Evolutionary conservation across 2,329 filamentous ascomycete species (phyloP).

Genomic region (Dactylellina sp.): DNA sequence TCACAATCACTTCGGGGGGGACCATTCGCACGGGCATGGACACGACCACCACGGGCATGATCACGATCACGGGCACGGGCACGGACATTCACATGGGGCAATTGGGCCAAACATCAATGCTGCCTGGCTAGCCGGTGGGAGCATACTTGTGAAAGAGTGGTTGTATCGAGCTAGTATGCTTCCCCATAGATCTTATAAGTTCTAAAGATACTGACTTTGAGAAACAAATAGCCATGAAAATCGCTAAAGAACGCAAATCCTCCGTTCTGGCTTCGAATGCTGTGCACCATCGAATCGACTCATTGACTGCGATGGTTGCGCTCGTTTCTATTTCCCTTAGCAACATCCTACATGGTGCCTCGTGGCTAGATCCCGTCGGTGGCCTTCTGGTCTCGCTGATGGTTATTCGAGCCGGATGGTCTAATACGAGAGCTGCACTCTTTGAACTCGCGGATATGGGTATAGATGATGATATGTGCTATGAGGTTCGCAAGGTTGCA

Average conservation of each 20-base stretch:
- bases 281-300: constrained; percentile 95
- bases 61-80: constrained; percentile 70
- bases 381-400: constrained; percentile 91
- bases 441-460: constrained; percentile 91
- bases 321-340: constrained; percentile 88
- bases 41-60: constrained; percentile 61
- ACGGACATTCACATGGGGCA: constrained; percentile 74
- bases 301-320: constrained; percentile 92
- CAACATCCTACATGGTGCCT: constrained; percentile 84
- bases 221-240: constrained; percentile 80
- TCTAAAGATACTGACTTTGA: background rate
- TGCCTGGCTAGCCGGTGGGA: constrained; percentile 91
- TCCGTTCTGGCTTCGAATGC: constrained; percentile 96
- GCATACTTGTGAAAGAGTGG: constrained; percentile 95
- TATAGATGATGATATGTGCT: constrained; percentile 77
- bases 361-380: constrained; percentile 94
- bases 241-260: constrained; percentile 92
- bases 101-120: constrained; percentile 87
- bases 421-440: constrained; percentile 84
- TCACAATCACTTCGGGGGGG: constrained; percentile 64
- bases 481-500: constrained; percentile 68
- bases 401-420: constrained; percentile 89
- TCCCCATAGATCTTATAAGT: constrained; percentile 59
- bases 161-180: constrained; percentile 90
- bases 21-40: constrained; percentile 72